Evolutionary conservation across 2,329 filamentous ascomycete species (phyloP).

Genomic region (Aphanocladium album): DNA sequence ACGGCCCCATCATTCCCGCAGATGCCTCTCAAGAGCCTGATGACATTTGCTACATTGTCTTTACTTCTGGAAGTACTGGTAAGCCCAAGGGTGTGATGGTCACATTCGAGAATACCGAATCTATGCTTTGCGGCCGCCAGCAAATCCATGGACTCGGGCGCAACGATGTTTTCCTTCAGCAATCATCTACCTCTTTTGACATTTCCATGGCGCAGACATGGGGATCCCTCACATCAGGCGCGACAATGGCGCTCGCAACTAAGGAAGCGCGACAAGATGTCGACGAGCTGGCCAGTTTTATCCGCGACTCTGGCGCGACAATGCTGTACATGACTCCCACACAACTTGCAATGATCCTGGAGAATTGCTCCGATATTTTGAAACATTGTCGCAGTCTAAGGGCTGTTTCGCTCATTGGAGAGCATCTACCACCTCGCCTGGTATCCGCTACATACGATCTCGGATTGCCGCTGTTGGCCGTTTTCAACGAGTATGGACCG

Average conservation of each 20-base stretch:
- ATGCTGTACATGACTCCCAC: conserved; percentile 7
- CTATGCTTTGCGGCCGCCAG: conserved; percentile 4
- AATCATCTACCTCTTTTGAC: neutral
- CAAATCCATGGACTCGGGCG: neutral
- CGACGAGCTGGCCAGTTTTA: neutral
- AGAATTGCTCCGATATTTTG: neutral
- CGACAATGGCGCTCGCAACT: neutral
- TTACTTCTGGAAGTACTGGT: conserved; percentile 1
- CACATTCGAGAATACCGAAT: conserved; percentile 1
- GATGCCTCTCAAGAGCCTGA: neutral
- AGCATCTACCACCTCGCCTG: neutral
- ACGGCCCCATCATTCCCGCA: too few species aligned
- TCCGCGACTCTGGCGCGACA: neutral
- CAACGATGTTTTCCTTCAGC: neutral
- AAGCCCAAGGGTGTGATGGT: conserved; percentile 6
- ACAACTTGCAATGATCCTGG: conserved; percentile 1
- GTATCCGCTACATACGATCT: neutral
- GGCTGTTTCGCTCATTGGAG: neutral
- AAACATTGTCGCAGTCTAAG: neutral
- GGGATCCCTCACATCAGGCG: neutral
- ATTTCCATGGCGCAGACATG: conserved; percentile 2
- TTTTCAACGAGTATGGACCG: conserved; percentile 2
- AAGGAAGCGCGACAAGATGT: neutral
- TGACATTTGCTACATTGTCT: conserved; percentile 4
- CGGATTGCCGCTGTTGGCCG: neutral